These are phyloP conservation scores for Chlamydomonas asymmetrica DNA, from an alignment of 139 green algal species.

Conservation along the genomic window DNA sequence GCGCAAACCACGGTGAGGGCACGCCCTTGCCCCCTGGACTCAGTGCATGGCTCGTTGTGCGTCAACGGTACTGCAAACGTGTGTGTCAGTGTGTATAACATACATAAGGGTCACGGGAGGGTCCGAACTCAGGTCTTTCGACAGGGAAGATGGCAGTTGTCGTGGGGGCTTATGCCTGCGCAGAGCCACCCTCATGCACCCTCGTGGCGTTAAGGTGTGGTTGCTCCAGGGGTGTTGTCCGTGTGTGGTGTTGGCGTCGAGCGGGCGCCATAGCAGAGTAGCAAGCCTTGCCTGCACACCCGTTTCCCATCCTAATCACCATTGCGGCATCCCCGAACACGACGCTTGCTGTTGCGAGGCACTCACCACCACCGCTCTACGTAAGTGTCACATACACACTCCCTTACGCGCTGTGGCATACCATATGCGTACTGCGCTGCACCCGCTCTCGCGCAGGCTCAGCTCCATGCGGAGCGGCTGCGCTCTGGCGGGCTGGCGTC, in stretches of 20 bases:
- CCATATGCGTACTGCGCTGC: too few relatives aligned
- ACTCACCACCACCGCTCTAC: background rate
- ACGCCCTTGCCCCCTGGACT: background rate
- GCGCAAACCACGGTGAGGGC: constrained; percentile 26
- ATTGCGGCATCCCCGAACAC: background rate
- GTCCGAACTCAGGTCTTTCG: background rate
- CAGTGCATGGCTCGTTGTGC: background rate
- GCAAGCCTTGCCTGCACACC: background rate
- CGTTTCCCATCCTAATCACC: background rate
- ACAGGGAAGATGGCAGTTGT: background rate
- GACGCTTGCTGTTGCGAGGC: background rate
- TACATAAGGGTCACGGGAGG: background rate
- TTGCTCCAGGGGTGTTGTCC: too few relatives aligned
- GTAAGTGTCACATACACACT: too few relatives aligned
- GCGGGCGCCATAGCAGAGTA: background rate
- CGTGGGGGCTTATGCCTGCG: background rate
- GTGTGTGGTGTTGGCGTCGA: too few relatives aligned
- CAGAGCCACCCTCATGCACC: background rate
- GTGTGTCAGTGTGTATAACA: background rate
- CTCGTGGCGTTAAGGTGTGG: too few relatives aligned
- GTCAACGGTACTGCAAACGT: background rate
- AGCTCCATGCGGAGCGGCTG: constrained; percentile 10
- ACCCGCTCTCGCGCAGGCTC: background rate
- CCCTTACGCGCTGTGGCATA: too few relatives aligned
- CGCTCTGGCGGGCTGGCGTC: constrained; percentile 15